These are phyloP conservation scores for Lenwebbia sp. DNA, from an alignment of 345 rosid species.

Conservation along the genomic window DNA sequence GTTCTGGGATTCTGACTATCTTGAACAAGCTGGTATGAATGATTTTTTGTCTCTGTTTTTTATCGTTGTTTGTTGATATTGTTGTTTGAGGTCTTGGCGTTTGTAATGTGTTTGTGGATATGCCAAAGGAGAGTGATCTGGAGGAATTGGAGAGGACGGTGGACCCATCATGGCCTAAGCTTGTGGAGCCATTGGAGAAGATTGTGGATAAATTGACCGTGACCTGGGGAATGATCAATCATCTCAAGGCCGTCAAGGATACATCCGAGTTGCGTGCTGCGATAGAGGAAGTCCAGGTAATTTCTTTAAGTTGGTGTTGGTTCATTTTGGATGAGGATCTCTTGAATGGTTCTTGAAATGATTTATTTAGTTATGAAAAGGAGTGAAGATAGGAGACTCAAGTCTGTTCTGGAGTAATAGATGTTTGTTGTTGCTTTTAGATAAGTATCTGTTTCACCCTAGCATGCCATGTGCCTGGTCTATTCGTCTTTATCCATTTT, in stretches of 20 bases:
- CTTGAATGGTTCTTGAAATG: neutral
- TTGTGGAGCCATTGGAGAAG: conserved; percentile 93
- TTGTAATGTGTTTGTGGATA: neutral
- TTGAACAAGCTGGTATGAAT: conserved; percentile 49
- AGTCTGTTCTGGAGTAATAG: neutral
- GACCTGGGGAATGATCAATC: conserved; percentile 74
- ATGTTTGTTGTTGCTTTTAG: neutral
- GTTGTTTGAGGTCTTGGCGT: neutral
- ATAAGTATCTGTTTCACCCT: neutral
- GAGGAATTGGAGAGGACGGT: conserved; percentile 60
- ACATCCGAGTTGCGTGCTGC: conserved; percentile 81
- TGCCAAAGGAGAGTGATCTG: conserved; percentile 51
- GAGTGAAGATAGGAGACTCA: neutral
- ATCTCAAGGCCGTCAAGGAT: conserved; percentile 84
- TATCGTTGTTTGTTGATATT: neutral
- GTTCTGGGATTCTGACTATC: conserved; percentile 66
- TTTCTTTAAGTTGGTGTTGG: neutral
- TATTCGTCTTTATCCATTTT: neutral
- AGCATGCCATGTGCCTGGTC: neutral
- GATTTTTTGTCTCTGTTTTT: neutral
- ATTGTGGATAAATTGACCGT: conserved; percentile 51
- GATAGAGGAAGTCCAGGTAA: conserved; percentile 89
- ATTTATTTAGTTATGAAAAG: neutral
- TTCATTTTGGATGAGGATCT: neutral
- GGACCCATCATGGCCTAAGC: conserved; percentile 79